Conservation (phyloP, 352 stramenopile genomes). For the Elongisporangium anandrum region DNA sequence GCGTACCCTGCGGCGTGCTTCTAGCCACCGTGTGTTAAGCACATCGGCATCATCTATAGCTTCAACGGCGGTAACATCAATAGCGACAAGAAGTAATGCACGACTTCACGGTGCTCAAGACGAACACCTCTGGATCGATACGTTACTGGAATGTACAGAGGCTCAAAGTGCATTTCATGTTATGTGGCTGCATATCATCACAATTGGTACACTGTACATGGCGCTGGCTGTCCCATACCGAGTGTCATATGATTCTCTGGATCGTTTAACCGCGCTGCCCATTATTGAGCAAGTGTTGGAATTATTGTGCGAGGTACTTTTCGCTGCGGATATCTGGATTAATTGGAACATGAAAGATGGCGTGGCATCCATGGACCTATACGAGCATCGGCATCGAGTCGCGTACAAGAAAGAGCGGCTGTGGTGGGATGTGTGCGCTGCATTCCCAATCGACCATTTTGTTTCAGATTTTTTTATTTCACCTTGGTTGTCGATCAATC, state of each 20-base stretch:
- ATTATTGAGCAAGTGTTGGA: constrained; percentile 24
- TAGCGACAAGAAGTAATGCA: constrained; percentile 2
- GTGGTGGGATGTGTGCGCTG: constrained; percentile 34
- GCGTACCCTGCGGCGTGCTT: constrained; percentile 6
- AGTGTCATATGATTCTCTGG: constrained; percentile 33
- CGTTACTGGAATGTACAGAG: constrained; percentile 33
- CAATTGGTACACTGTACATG: constrained; percentile 35
- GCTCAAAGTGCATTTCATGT: constrained; percentile 38
- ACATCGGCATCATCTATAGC: neutral
- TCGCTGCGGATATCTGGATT: constrained; percentile 54
- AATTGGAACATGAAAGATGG: constrained; percentile 54
- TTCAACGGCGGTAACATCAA: neutral
- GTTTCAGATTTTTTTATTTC: constrained; percentile 36
- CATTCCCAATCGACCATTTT: constrained; percentile 55
- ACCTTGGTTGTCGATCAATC: constrained; percentile 33
- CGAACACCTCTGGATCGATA: constrained; percentile 5
- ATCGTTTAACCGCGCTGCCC: constrained; percentile 13
- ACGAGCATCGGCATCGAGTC: constrained; percentile 32
- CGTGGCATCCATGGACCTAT: constrained; percentile 41
- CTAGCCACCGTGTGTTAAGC: neutral
- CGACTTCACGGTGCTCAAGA: neutral
- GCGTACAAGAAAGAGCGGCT: constrained; percentile 32
- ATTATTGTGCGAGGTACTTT: constrained; percentile 36
- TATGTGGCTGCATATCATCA: constrained; percentile 27
- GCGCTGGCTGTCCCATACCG: constrained; percentile 33